phyloP scores from a whole-genome alignment of 208 protist genomes.

The Vickermania ingenoplastis region DNA sequence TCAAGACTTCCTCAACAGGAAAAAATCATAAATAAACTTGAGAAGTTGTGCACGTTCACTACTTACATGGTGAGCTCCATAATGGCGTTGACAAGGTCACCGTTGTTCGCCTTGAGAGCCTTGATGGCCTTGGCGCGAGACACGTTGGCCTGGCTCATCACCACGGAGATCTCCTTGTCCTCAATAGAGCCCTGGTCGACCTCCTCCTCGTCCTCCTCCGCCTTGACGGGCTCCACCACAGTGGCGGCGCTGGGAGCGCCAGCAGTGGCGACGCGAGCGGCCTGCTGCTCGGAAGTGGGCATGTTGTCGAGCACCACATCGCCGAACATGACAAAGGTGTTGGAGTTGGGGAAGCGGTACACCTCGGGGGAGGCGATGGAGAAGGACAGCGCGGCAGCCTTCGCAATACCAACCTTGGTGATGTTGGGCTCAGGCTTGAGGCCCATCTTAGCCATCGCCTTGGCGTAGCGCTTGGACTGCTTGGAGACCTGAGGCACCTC shows the following conservation, averaged over 20 bases:
- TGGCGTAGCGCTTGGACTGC: conserved; percentile 93
- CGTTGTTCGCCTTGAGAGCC: conserved; percentile 80
- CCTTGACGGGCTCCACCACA: conserved; percentile 14
- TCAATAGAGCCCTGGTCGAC: conserved; percentile 46
- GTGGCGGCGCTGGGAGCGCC: conserved; percentile 15
- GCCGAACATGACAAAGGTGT: conserved; percentile 98
- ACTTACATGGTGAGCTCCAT: conserved; percentile 79
- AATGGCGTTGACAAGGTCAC: conserved; percentile 84
- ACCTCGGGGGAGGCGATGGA: conserved; percentile 93
- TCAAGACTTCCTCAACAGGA: too few species aligned
- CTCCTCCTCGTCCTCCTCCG: conserved; percentile 41
- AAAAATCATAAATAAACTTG: too few species aligned
- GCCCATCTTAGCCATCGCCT: conserved; percentile 95
- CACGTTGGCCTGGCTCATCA: conserved; percentile 69
- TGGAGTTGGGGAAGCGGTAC: conserved; percentile 91
- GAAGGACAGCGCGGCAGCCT: conserved; percentile 85
- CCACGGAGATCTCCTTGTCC: conserved; percentile 82
- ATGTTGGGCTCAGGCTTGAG: conserved; percentile 92
- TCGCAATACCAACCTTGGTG: conserved; percentile 90
- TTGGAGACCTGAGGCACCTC: conserved; percentile 58
- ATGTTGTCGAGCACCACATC: conserved; percentile 94
- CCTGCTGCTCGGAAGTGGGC: conserved; percentile 45
- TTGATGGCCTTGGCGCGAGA: conserved; percentile 69
- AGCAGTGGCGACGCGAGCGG: conserved; percentile 49
- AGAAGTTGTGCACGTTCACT: too few species aligned